Evolutionary conservation across 1,284 basidiomycete species (phyloP).

Genomic region (Earliella scabrosa): DNA sequence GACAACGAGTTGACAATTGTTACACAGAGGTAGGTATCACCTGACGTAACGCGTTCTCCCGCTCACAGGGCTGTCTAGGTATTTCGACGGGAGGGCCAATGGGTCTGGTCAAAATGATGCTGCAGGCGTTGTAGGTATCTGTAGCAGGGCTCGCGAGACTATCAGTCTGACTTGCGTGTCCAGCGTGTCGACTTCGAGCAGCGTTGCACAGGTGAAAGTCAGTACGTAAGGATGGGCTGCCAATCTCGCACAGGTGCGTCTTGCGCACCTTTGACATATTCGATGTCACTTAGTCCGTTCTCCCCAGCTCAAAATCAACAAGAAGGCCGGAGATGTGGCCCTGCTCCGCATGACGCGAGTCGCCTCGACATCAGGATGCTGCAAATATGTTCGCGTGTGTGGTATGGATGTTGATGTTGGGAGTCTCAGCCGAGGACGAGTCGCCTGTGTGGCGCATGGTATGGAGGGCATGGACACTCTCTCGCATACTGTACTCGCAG

Average conservation of each 20-base stretch:
- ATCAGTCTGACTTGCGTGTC: too few relatives aligned
- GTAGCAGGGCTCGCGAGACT: too few relatives aligned
- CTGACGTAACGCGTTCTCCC: too few relatives aligned
- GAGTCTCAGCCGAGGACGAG: conserved; percentile 46
- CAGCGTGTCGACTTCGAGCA: conserved; percentile 48
- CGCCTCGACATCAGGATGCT: conserved; percentile 66
- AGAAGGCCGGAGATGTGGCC: conserved; percentile 66
- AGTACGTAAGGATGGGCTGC: conserved; percentile 61
- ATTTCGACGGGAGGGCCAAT: conserved; percentile 68
- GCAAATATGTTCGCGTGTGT: conserved; percentile 35
- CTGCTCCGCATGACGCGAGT: conserved; percentile 73
- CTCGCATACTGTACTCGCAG: conserved; percentile 11
- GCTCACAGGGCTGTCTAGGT: too few relatives aligned
- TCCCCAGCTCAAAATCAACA: conserved; percentile 58
- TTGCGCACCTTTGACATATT: background rate
- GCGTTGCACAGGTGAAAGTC: conserved; percentile 50
- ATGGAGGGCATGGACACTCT: conserved; percentile 16
- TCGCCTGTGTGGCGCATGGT: background rate
- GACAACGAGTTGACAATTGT: conserved; percentile 51
- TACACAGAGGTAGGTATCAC: conserved; percentile 32
- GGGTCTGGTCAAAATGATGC: conserved; percentile 32
- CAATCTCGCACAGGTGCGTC: conserved; percentile 58
- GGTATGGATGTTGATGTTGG: background rate
- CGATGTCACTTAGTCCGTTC: background rate
- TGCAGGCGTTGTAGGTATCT: conserved; percentile 36